phyloP scores from a whole-genome alignment of 768 basidiomycete genomes.

The Termitomyces sp. region DNA sequence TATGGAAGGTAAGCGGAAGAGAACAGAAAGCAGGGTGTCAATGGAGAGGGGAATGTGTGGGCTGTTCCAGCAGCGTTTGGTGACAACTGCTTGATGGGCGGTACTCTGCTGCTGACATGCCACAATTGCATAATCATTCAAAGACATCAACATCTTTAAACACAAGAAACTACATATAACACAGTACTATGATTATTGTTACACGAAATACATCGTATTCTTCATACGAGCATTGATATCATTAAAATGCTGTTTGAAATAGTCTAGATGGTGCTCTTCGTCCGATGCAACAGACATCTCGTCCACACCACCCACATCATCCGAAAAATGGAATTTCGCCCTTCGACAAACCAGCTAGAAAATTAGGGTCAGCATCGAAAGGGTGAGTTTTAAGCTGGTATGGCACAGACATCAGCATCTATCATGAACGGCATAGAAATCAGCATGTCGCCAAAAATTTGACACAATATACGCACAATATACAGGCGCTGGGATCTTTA shows the following conservation, averaged over 20 bases:
- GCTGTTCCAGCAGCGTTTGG: constrained; percentile 29
- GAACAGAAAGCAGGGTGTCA: background rate
- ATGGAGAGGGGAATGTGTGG: background rate
- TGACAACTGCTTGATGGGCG: background rate
- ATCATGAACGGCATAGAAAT: background rate
- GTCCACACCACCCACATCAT: constrained; percentile 26
- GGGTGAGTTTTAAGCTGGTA: background rate
- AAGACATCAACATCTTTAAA: background rate
- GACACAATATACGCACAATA: constrained; percentile 43
- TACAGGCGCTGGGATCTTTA: constrained; percentile 68
- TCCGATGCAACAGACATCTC: constrained; percentile 30
- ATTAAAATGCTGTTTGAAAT: constrained; percentile 27
- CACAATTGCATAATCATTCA: constrained; percentile 11
- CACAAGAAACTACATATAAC: background rate
- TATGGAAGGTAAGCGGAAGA: background rate
- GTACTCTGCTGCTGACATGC: background rate
- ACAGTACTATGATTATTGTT: background rate
- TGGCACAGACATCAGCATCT: constrained; percentile 50
- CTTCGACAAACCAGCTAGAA: constrained; percentile 48
- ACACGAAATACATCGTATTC: constrained; percentile 26
- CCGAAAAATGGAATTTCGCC: constrained; percentile 44
- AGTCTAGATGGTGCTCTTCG: constrained; percentile 16
- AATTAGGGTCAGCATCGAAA: background rate
- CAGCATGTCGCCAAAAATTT: background rate
- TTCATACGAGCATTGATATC: constrained; percentile 22